phyloP scores from a whole-genome alignment of 768 basidiomycete genomes.

The Boletus sensibilis region DNA sequence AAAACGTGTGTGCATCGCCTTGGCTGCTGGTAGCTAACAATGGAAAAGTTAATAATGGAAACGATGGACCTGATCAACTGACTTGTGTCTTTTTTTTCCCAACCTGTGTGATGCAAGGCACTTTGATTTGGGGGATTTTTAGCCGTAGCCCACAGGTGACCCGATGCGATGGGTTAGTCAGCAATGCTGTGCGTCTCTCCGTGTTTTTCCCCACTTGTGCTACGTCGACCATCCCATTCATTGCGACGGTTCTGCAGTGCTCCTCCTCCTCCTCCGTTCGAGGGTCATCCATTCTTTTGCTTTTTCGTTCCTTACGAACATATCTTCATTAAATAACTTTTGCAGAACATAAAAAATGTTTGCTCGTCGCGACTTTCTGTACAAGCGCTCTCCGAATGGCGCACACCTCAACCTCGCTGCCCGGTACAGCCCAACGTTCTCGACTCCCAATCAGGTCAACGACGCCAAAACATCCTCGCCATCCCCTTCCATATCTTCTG shows the following conservation, averaged over 20 bases:
- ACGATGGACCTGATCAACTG: background rate
- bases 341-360: constrained; percentile 10
- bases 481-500: background rate
- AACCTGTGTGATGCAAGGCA: background rate
- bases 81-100: background rate
- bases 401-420: constrained; percentile 10
- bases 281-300: constrained; percentile 21
- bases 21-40: background rate
- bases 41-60: background rate
- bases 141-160: background rate
- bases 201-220: background rate
- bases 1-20: background rate
- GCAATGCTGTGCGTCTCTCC: background rate
- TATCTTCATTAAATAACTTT: background rate
- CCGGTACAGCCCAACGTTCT: background rate
- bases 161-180: constrained; percentile 12
- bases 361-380: constrained; percentile 9
- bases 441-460: background rate
- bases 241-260: background rate
- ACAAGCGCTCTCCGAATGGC: constrained; percentile 16
- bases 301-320: constrained; percentile 25
- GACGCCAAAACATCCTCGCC: no score
- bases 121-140: background rate
- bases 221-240: background rate
- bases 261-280: background rate